phyloP scores from a whole-genome alignment of 176 grass and related monocot species.

The Avena sativa region DNA sequence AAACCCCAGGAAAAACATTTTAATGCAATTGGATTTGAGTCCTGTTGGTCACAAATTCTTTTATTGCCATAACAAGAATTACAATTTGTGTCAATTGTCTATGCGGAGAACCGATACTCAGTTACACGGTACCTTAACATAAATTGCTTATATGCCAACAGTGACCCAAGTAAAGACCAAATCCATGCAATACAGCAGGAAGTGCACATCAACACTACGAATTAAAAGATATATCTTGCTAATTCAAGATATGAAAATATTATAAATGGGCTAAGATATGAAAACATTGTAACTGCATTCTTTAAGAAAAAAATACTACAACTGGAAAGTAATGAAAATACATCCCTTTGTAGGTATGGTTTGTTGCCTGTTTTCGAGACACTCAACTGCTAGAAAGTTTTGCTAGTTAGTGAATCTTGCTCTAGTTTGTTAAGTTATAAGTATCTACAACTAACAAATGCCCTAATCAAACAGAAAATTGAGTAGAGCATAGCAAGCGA shows the following conservation, averaged over 20 bases:
- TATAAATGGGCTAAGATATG: neutral
- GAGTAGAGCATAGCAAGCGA: constrained; percentile 10
- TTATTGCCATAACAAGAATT: neutral
- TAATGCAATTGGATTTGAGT: neutral
- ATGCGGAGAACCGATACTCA: neutral
- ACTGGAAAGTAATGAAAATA: constrained; percentile 8
- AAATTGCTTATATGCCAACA: neutral
- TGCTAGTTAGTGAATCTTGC: constrained; percentile 20
- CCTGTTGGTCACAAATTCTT: constrained; percentile 1
- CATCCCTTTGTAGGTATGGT: neutral
- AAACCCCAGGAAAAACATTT: neutral
- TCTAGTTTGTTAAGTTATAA: constrained; percentile 2
- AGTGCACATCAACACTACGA: neutral
- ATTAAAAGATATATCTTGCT: constrained; percentile 5
- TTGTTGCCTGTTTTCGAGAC: neutral
- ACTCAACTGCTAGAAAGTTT: constrained; percentile 2
- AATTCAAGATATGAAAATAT: neutral
- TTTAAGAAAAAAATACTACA: neutral
- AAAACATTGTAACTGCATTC: neutral
- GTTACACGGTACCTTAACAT: neutral
- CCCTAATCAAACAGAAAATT: constrained; percentile 23
- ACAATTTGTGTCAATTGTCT: neutral
- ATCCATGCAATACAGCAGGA: constrained; percentile 15
- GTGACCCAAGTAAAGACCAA: constrained; percentile 1
- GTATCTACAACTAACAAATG: constrained; percentile 16